Evolutionary conservation across 768 basidiomycete species (phyloP), one percentile per base, ranked within the genome.

Genomic region (Lyophyllum decastes): DNA sequence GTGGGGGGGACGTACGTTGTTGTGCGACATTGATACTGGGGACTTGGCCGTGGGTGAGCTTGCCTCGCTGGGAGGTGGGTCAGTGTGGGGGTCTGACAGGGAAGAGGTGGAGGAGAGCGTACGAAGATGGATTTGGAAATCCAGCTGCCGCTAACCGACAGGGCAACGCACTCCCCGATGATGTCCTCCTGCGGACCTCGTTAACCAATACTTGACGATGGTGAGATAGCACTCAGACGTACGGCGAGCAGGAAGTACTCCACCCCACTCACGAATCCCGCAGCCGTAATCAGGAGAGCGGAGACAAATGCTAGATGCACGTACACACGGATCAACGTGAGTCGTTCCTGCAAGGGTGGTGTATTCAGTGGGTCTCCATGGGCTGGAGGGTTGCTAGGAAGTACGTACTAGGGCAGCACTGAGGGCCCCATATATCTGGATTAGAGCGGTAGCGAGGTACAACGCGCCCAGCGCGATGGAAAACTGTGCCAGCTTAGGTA

Each of bases 221-320:
- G 6, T n/a, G 16, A n/a, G n/a, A 38, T 16, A 41, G 17, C 4
- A 19, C n/a, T 10, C n/a, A 38, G 34, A 71, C 78, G 41, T 55
- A 77, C 76, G 22, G 74, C 69, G 30, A 74, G 71, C 22, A 68
- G 59, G 61, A 76, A 78, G 57, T 78, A 79, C n/a, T 74, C 64
- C 12, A 74, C 61, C 16, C 74, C 72, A 1, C 66, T 64, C 16
- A 77, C 52, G 52, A 76, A 69, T 11, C 75, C 76, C 14, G 76
- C 72, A 6, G 66, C 64, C 1, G 71, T 73, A 24, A 75, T 70
- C 16, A 77, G 59, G 38, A 75, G 52, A 17, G 74, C 73, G 19
- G 75, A 71, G 26, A 76, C 48, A 65, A 76, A 69, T 19, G 76
- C 38, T 27, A 61, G 59, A 44, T 66, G 58, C 4, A 62, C 64